Base-by-base conservation (phyloP, 202 grass and related monocot species). In the Thinopyrum obtusiflorum region DNA sequence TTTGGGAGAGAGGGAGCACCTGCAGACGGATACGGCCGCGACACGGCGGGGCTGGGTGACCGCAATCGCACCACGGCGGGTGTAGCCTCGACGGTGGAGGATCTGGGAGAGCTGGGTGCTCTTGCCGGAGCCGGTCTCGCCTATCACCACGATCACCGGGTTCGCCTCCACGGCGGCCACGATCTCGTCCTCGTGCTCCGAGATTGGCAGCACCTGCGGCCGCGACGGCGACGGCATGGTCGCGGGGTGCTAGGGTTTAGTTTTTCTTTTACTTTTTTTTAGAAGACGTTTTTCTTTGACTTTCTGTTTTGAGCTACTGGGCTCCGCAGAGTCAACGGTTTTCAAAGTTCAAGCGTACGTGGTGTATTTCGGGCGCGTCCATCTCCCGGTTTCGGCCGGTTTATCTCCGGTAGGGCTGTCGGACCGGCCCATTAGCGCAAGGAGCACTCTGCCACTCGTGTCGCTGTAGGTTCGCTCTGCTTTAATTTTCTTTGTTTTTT, bases 31-130 rank as follows among this genome's bases (percentile, higher is more conserved):
- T 2, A 98, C 96, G 14, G 96, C 96, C 12, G 96, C 96, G 55
- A 98, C 96, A 3, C 96, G 89, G 65, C 96, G 96, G 40, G 96
- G 96, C 84, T 95, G 96, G 33, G 93, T 98, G 65, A 98, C 89
- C 42, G 91, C 96, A 14, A 98, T 91, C n/a, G 89, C 84, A 1
- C 93, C 93, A 10, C 87, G 91, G 65, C 86, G 85, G 55, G 96
- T 87, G 89, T 95, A 98, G 49, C 96, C 93, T 12, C 89, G 84
- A 46, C 96, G 93, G 82, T 92, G 86, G 32, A 98, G 89, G 74
- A 98, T 95, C 81, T 98, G 93, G 15, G 96, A 98, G 75, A 98
- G 91, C 72, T 98, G 93, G 20, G 96, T 98, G 84, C 96, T 98
- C 88, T 98, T 98, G 21, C 96, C 96, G 18, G 96, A 98, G 20